These are phyloP conservation scores for Geotrichum cucujoidarum DNA, from an alignment of 1,139 yeast genomes.

Conservation along the genomic window DNA sequence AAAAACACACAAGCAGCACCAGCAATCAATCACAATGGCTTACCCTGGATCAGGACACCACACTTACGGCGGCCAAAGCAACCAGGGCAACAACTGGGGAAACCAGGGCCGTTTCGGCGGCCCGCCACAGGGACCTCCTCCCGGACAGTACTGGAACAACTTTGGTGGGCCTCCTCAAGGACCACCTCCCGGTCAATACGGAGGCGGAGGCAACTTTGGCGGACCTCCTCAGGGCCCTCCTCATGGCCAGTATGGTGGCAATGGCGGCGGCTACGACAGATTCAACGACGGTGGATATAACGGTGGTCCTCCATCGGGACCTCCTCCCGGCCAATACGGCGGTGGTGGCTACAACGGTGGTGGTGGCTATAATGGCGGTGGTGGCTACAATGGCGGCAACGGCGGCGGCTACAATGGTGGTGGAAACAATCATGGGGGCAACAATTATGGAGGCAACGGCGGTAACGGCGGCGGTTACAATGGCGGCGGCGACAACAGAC, in stretches of 20 bases:
- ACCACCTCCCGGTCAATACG: conserved; percentile 28
- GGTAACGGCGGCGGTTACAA: neutral
- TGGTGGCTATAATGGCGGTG: neutral
- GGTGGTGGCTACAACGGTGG: conserved; percentile 2
- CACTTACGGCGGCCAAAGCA: conserved; percentile 25
- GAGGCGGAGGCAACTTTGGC: conserved; percentile 21
- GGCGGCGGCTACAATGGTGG: conserved; percentile 3
- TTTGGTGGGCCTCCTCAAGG: conserved; percentile 24
- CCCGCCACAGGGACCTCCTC: conserved; percentile 24
- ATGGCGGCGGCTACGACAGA: conserved; percentile 15
- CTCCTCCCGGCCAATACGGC: conserved; percentile 11
- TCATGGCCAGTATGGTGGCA: conserved; percentile 8
- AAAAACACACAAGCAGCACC: neutral
- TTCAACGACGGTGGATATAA: conserved; percentile 15
- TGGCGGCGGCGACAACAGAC: conserved; percentile 8
- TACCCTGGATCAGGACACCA: conserved; percentile 31
- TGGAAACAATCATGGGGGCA: neutral
- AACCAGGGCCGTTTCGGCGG: conserved; percentile 16
- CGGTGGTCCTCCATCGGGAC: conserved; percentile 23
- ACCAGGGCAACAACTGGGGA: conserved; percentile 2
- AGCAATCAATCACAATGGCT: conserved; percentile 22
- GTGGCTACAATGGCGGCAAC: conserved; percentile 3
- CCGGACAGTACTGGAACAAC: conserved; percentile 4
- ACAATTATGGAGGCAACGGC: neutral
- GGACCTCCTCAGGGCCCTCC: conserved; percentile 24